phyloP scores from a whole-genome alignment of 257 asterid genomes.

The Ilex aquifolium region DNA sequence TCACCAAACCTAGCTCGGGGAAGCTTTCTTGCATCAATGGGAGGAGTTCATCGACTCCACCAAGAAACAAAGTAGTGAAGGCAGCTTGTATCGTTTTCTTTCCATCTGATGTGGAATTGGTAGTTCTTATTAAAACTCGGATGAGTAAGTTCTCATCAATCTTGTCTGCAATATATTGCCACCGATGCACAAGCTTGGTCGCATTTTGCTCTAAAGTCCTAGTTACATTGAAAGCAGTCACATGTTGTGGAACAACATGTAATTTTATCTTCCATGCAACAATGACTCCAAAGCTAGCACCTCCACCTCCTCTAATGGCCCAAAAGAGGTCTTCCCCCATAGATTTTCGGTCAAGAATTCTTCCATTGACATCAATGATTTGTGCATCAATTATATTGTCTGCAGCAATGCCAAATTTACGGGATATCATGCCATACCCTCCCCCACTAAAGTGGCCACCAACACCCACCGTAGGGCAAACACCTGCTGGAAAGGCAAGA shows the following conservation, averaged over 20 bases:
- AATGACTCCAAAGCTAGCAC: slow-evolving; percentile 25
- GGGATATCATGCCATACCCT: slow-evolving; percentile 35
- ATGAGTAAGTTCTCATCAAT: background rate
- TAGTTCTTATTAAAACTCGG: too few relatives aligned
- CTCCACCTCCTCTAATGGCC: slow-evolving; percentile 46
- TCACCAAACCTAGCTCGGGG: too few relatives aligned
- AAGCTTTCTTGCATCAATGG: too few relatives aligned
- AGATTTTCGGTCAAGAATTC: slow-evolving; percentile 18
- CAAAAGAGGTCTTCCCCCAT: slow-evolving; percentile 48
- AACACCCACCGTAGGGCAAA: slow-evolving; percentile 30
- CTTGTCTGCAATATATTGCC: slow-evolving; percentile 4
- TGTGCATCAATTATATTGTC: slow-evolving; percentile 34
- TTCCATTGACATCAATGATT: slow-evolving; percentile 28
- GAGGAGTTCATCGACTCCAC: too few relatives aligned
- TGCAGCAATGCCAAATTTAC: slow-evolving; percentile 30
- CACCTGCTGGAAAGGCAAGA: slow-evolving; percentile 38
- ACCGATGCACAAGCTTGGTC: background rate
- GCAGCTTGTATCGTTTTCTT: too few relatives aligned
- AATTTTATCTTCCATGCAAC: too few relatives aligned
- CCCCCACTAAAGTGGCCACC: slow-evolving; percentile 41
- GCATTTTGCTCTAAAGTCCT: background rate
- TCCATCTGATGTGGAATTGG: too few relatives aligned
- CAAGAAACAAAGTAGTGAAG: too few relatives aligned
- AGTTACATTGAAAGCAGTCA: background rate
- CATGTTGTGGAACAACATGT: background rate